phyloP scores from a whole-genome alignment of 2,329 filamentous ascomycete genomes.

The Clathrospora elynae region DNA sequence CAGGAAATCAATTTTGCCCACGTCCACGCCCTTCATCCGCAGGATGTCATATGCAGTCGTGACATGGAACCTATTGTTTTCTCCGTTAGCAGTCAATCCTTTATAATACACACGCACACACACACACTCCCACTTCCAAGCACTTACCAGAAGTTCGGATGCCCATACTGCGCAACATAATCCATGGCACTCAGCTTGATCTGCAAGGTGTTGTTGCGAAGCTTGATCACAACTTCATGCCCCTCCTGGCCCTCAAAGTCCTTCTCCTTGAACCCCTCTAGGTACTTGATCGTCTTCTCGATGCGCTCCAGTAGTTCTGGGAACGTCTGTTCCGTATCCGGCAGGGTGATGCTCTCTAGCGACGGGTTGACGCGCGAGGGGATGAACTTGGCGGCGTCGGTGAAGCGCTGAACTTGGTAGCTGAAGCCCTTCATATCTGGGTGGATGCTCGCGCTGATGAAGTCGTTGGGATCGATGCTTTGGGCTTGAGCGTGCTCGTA shows the following conservation, averaged over 20 bases:
- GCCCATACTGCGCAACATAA: slow-evolving; percentile 56
- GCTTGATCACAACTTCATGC: slow-evolving; percentile 47
- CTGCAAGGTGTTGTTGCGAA: slow-evolving; percentile 31
- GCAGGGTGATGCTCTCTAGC: slow-evolving; percentile 38
- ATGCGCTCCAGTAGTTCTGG: slow-evolving; percentile 56
- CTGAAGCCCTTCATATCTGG: slow-evolving; percentile 58
- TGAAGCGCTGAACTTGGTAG: slow-evolving; percentile 56
- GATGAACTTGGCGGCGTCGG: slow-evolving; percentile 51
- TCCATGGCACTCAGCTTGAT: slow-evolving; percentile 50
- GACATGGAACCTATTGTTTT: slow-evolving; percentile 60
- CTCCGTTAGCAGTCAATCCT: background rate
- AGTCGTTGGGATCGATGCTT: slow-evolving; percentile 41
- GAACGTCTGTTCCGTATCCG: slow-evolving; percentile 57
- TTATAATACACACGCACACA: background rate
- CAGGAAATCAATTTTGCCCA: slow-evolving; percentile 66
- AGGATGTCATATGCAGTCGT: slow-evolving; percentile 65
- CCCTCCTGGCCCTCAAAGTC: slow-evolving; percentile 53
- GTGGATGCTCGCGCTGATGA: slow-evolving; percentile 52
- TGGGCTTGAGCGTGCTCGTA: slow-evolving; percentile 50
- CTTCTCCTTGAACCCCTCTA: slow-evolving; percentile 52
- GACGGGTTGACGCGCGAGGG: slow-evolving; percentile 48
- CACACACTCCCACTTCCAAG: too few species aligned
- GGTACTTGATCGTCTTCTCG: slow-evolving; percentile 53
- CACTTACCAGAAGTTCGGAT: slow-evolving; percentile 62
- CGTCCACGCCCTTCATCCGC: slow-evolving; percentile 63